Evolutionary conservation across 2,329 filamentous ascomycete genomes (phyloP), one percentile per base, ranked within the genome.

Genomic region (Truncatella angustata): DNA sequence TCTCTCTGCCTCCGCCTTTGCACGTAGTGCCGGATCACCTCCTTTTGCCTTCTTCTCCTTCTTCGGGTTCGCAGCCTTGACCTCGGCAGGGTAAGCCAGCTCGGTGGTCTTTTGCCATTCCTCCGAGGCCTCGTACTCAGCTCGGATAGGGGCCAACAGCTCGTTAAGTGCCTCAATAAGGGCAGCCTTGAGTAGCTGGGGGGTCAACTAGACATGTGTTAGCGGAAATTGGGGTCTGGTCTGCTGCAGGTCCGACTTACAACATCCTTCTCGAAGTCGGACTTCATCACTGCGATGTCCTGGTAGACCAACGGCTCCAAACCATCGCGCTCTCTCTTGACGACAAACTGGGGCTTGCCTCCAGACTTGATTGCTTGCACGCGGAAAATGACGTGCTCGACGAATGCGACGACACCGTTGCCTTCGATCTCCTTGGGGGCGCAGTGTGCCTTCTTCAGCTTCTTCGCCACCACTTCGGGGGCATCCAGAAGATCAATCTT

Each of bases 401-500:
- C 86, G 56, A 97, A 92, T 2, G 88, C 84, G 48, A 97, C 74
- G 11, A 97, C 77, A 18, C 93, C 94, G 66, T 97, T 97, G 26
- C 87, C 88, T 62, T 96, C 90, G 4, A 90, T 79, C 23, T 87
- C 78, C 63, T 85, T 84, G 28, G 91, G 91, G 14, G 84, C 82
- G 20, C 88, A 89, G 56, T 87, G 83, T 0, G 93, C 91, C 71
- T 97, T 97, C 66, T 86, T 86, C 49, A 96, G 77, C 78, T 96
- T 96, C 77, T 88, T 91, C 60, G 80, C 76, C 12, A 97, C 87
- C 2, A 75, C 72, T 0, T 95, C 90, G 0, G 88, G 75, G 0
- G 81, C 60, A 65, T 97, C 94, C 16, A 97, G 81, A n/a, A 97
- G 79, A 66, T 97, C 94, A 59, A 97, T 95, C 74, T 97, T 97